Evolutionary conservation across 179 eudicot species (phyloP).

Genomic region (Beta lomatogona): DNA sequence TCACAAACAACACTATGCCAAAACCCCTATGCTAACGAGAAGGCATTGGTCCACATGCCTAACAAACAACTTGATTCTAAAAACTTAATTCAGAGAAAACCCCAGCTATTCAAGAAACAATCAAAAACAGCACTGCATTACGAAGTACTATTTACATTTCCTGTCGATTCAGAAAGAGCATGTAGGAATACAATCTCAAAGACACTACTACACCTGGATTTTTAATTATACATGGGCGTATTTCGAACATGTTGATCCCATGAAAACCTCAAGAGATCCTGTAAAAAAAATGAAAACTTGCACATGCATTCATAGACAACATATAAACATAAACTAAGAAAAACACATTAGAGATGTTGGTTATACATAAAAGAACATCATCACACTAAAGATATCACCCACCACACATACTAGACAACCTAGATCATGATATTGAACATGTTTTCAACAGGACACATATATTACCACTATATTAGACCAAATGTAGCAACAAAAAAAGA

Average conservation of each 20-base stretch:
- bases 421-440: neutral
- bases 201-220: constrained; percentile 44
- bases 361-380: neutral
- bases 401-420: neutral
- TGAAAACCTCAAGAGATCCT: constrained; percentile 47
- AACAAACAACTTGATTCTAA: neutral
- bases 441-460: no score
- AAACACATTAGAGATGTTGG: neutral
- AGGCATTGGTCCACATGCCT: constrained; percentile 12
- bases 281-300: constrained; percentile 36
- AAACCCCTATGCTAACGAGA: neutral
- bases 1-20: neutral
- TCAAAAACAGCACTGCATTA: neutral
- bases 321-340: constrained; percentile 3
- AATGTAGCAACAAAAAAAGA: no score
- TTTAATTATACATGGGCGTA: constrained; percentile 31
- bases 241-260: constrained; percentile 47
- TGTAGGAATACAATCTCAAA: constrained; percentile 21
- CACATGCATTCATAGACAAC: constrained; percentile 19
- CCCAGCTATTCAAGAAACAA: neutral
- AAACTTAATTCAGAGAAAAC: neutral
- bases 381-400: neutral
- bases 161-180: neutral
- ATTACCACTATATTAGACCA: no score
- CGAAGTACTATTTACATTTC: neutral